These are phyloP conservation scores for Solanum chacoense DNA, from an alignment of 305 asterid genomes.

Conservation along the genomic window DNA sequence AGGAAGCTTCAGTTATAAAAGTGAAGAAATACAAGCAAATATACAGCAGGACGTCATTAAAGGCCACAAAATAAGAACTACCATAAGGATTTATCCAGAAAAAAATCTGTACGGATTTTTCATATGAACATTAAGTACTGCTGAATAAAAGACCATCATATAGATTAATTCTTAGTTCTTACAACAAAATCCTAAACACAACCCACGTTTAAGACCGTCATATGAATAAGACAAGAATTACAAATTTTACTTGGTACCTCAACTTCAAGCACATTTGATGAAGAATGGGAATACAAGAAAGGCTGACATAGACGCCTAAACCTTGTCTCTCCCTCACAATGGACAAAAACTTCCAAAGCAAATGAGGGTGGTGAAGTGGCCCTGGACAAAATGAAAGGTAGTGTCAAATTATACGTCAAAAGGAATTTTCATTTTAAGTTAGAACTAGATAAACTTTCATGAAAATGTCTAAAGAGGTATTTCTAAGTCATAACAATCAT, in stretches of 20 bases:
- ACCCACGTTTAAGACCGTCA: background rate
- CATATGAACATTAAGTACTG: background rate
- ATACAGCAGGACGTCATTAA: background rate
- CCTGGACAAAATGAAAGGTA: constrained; percentile 22
- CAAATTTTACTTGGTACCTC: constrained; percentile 45
- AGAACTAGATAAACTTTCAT: background rate
- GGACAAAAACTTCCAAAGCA: constrained; percentile 86
- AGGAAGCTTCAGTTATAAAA: background rate
- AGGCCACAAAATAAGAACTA: background rate
- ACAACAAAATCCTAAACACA: background rate
- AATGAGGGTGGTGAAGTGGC: constrained; percentile 90
- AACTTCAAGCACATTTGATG: constrained; percentile 88
- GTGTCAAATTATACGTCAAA: background rate
- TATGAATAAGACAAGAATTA: background rate
- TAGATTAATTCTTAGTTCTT: background rate
- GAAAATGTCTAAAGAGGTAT: background rate
- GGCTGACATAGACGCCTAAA: constrained; percentile 92
- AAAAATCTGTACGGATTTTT: background rate
- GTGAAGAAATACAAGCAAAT: background rate
- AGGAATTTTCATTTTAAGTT: background rate
- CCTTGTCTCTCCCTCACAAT: constrained; percentile 89
- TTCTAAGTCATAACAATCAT: background rate
- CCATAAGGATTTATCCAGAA: background rate
- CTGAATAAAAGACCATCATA: background rate
- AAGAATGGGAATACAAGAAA: constrained; percentile 85